These are phyloP conservation scores for Stagonosporopsis tanaceti DNA, from an alignment of 2,329 filamentous ascomycete species.

Conservation along the genomic window DNA sequence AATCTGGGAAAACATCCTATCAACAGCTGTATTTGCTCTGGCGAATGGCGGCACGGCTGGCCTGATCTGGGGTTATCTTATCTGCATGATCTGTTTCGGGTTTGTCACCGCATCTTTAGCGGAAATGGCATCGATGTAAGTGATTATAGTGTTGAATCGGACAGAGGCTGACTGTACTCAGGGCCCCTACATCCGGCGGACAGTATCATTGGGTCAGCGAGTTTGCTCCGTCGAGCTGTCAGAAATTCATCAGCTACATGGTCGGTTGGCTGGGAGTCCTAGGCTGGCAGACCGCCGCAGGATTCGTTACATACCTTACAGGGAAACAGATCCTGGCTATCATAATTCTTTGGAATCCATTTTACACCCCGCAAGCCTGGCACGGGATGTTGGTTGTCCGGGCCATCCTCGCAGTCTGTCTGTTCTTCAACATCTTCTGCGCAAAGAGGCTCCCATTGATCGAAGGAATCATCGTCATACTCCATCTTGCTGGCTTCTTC, in stretches of 20 bases:
- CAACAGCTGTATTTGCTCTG: constrained; percentile 22
- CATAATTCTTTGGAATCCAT: constrained; percentile 48
- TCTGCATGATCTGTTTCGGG: constrained; percentile 34
- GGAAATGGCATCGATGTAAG: constrained; percentile 45
- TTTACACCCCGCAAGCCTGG: constrained; percentile 53
- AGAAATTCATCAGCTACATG: constrained; percentile 25
- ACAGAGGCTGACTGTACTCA: background rate
- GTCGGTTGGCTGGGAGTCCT: constrained; percentile 51
- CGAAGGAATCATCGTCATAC: constrained; percentile 27
- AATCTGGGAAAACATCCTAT: constrained; percentile 30
- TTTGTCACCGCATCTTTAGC: constrained; percentile 36
- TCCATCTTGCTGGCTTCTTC: constrained; percentile 53
- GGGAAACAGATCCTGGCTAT: constrained; percentile 47
- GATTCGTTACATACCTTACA: constrained; percentile 28
- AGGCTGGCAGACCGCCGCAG: constrained; percentile 48
- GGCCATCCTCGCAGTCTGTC: constrained; percentile 33
- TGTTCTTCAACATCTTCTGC: constrained; percentile 53
- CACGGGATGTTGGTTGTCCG: constrained; percentile 57
- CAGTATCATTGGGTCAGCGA: constrained; percentile 7
- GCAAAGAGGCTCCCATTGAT: constrained; percentile 48
- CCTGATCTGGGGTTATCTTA: constrained; percentile 40
- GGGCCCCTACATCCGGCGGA: constrained; percentile 28
- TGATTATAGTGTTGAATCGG: background rate
- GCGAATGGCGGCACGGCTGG: constrained; percentile 42
- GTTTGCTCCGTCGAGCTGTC: constrained; percentile 45